Percentiles rank a stretch among this genome's conserved stretches.
These are phyloP conservation scores for Fusarium bactridioides DNA, from an alignment of 2,329 filamentous ascomycete genomes.

Conservation along the genomic window DNA sequence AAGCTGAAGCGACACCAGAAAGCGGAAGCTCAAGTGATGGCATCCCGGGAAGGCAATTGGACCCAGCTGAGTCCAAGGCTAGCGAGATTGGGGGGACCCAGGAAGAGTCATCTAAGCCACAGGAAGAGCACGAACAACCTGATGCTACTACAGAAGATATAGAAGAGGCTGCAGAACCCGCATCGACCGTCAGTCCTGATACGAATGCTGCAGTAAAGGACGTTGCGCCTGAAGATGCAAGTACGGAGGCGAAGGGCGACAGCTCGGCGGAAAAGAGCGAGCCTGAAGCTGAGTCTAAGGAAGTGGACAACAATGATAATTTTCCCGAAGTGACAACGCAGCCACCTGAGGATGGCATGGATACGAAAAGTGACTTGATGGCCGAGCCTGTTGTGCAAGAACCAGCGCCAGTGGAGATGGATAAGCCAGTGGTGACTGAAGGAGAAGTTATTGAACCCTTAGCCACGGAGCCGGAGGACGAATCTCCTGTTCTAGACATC, in stretches of 20 bases:
- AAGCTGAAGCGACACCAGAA: neutral
- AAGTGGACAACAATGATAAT: neutral
- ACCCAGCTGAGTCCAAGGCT: neutral
- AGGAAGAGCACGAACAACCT: neutral
- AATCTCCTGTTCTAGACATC: conserved; percentile 4
- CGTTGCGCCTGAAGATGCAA: neutral
- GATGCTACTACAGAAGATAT: conserved; percentile 3
- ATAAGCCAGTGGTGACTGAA: neutral
- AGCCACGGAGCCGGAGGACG: neutral
- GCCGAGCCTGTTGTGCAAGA: neutral
- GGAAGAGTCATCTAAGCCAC: conserved; percentile 1
- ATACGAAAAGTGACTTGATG: neutral
- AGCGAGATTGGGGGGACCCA: neutral
- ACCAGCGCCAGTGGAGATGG: neutral
- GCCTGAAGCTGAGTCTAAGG: neutral
- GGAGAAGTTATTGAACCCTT: neutral
- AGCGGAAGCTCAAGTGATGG: neutral
- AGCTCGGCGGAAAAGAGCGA: neutral
- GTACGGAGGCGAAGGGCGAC: neutral
- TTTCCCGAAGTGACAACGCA: neutral
- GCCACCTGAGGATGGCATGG: neutral
- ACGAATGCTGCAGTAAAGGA: neutral
- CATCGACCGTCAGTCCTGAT: neutral
- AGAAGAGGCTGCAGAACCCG: neutral
- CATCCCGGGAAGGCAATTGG: neutral